Base-by-base conservation (phyloP, 2,329 filamentous ascomycete genomes). In the Trichoderma sp. region DNA sequence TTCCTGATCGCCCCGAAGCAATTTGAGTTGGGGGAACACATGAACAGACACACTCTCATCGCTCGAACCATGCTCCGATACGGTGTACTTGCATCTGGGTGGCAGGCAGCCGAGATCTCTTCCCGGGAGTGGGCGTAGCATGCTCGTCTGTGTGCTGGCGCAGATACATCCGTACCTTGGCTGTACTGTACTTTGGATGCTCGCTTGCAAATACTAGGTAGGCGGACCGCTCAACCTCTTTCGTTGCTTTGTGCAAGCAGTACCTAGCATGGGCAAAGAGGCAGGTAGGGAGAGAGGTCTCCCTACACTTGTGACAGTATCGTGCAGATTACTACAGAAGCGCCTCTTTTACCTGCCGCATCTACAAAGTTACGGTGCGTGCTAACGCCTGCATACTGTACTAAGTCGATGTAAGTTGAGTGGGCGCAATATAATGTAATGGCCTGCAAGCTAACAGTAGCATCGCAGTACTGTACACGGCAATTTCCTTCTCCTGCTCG, bases 361-460 rank as follows among this genome's bases (percentile, higher is more conserved):
- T 69, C 66, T 36, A 32, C 56, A 32, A 30, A 24, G 24, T 57
- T 57, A 30, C 24, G 8, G 56, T 32, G 51, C 56, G 9, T 51
- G 56, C 66, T 61, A 12, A 15, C 18, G 34, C 57, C 39, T 26
- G 56, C 36, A 69, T 36, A 21, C 34, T 36, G 34, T 36, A 34
- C 30, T 30, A 30, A 6, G 66, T 69, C 56, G 36, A 60, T 58
- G 47, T 32, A 32, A 67, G 32, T 56, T 39, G 26, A 39, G 64
- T 26, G 18, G 18, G 34, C 15, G 36, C 34, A 36, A 58, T 30
- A 18, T 32, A 30, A 21, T 24, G 39, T 30, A 24, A 47, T 15
- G 26, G 28, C 36, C 66, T 61, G 66, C 66, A 61, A 58, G 66
- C 66, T 58, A 69, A 47, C 56, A 39, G 24, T 53, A n/a, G 62